Evolutionary conservation across 768 basidiomycete genomes (phyloP), one percentile per base, ranked within the genome.

Genomic region (Leccinum imitatum): DNA sequence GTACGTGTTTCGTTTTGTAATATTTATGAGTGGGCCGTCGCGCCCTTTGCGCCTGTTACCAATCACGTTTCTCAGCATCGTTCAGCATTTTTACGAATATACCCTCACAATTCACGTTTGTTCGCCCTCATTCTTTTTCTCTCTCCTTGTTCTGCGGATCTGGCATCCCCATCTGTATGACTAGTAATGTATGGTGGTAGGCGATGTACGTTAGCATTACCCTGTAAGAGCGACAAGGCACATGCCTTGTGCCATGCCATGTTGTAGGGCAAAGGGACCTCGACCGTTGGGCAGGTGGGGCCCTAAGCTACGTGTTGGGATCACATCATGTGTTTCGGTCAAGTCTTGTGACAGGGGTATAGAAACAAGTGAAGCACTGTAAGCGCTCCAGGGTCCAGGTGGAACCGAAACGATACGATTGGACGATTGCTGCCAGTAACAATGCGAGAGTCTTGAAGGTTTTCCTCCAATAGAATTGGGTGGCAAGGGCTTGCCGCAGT

Each of bases 81-180:
- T 57, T 67, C 39, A 53, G 47, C 64, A 63, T 47, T 52, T 47
- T 19, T 31, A 50, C 56, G 50, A 48, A 59, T 50, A 69, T 67
- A 67, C 67, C 67, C 66, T 52, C 17, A 44, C 64, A 69, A 56
- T 39, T 53, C 56, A 59, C 63, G 31, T n/a, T 46, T 27, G 54
- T 37, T 52, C 35, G 6, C 10, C 53, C 19, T 41, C 55, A n/a
- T 11, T 33, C 17, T 31, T 51, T 57, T 6, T 17, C 30, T 25
- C 15, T 23, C 41, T 44, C 41, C 4, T 46, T 46, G 44, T 30
- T 50, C 54, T 23, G 50, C 7, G 67, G 68, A 64, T 68, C 67
- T 48, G 67, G 67, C 11, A 68, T 68, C 68, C 67, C 19, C n/a
- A 31, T 33, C 39, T 68, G 67, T 68, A 68, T 60, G 59, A 54